These are phyloP conservation scores for Agrocybe pediades DNA, from an alignment of 768 basidiomycete species.

Conservation along the genomic window DNA sequence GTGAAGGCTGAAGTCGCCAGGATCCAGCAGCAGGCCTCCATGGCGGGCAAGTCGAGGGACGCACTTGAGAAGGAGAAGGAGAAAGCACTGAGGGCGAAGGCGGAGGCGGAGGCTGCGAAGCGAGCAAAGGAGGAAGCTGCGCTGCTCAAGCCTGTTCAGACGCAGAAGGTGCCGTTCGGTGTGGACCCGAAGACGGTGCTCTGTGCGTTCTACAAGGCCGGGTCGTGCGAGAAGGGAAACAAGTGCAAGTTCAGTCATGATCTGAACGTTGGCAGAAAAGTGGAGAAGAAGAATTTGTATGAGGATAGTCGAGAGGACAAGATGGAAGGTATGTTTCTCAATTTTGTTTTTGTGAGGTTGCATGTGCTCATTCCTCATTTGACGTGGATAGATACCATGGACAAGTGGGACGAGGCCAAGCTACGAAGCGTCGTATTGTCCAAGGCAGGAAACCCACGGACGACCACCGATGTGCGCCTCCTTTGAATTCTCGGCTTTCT, in stretches of 20 bases:
- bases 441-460: constrained; percentile 88
- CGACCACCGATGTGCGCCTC: constrained; percentile 81
- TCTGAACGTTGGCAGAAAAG: constrained; percentile 83
- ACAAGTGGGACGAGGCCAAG: constrained; percentile 96
- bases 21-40: constrained; percentile 75
- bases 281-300: constrained; percentile 95
- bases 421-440: constrained; percentile 83
- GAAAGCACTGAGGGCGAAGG: constrained; percentile 74
- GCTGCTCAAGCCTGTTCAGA: constrained; percentile 76
- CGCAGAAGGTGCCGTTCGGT: constrained; percentile 90
- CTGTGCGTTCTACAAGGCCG: constrained; percentile 91
- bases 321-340: constrained; percentile 52
- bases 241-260: constrained; percentile 99
- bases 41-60: constrained; percentile 80
- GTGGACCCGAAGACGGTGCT: constrained; percentile 96
- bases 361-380: background rate
- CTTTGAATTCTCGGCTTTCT: background rate
- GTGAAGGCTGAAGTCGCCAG: constrained; percentile 84
- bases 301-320: constrained; percentile 86
- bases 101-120: constrained; percentile 80
- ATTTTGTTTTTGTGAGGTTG: background rate
- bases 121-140: constrained; percentile 83
- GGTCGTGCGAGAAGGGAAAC: constrained; percentile 88
- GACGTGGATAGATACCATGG: constrained; percentile 82
- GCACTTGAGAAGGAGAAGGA: constrained; percentile 84